Evolutionary conservation across 441 rosid genomes (phyloP), one percentile per base, ranked within the genome.

Genomic region (Flueggea neowawraea): DNA sequence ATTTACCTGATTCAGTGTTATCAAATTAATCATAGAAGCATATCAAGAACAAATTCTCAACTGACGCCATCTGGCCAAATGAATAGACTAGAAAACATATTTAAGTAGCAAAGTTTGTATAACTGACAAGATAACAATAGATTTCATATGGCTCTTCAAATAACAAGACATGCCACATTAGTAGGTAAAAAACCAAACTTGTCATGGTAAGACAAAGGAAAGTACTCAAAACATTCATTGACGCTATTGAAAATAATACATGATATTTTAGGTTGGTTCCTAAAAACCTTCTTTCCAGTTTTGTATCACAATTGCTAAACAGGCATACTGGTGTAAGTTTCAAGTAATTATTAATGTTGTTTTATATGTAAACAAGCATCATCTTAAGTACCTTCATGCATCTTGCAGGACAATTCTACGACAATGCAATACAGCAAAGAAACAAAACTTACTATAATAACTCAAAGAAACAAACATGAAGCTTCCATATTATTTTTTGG

Each of bases 1-100:
- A 43, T 57, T 70, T 49, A 69, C 76, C 98, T 88, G 79, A 71
- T 72, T 57, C 61, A 62, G 58, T 5, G 41, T 36, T 36, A 36
- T 36, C 41, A 36, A 36, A 36, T 36, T 36, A 36, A 36, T 36
- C 9, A 36, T 36, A 36, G 2, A 55, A 31, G 12, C 11, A 55
- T 4, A 31, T 33, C 9, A 36, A 33, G 36, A 15, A 32, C 13
- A 33, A 32, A 56, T 47, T 53, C 12, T 12, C 10, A 71, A 47
- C 12, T 10, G n/a, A 9, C 10, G 9, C 12, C 50, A 47, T 12
- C 41, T 36, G 41, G 41, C 6, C 9, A 36, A 47, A 4, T 47
- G 14, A 14, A 47, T 10, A 47, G 50, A 47, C 12, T 16, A 54
- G 16, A 28, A 39, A 53, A 45, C 15, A 51, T 54, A 33, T 59